Evolutionary conservation across 306 rosid genomes (phyloP).

Genomic region (Citrullus amarus): DNA sequence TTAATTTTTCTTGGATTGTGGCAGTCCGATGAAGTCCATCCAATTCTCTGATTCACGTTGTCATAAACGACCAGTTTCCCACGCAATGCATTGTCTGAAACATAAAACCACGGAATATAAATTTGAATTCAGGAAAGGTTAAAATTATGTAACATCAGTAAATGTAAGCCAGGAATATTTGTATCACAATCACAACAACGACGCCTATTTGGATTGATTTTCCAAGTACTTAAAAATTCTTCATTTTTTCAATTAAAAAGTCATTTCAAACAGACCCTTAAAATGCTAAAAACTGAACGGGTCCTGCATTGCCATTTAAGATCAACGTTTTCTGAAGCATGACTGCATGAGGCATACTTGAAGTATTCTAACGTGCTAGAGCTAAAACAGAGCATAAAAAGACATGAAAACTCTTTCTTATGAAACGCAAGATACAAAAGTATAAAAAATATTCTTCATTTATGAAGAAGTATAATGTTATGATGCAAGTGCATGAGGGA

Average conservation of each 20-base stretch:
- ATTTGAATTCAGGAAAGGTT: neutral
- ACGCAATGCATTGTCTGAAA: conserved; percentile 60
- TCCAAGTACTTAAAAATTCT: neutral
- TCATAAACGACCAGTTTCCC: conserved; percentile 65
- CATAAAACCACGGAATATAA: neutral
- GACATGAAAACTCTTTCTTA: neutral
- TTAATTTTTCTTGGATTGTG: conserved; percentile 31
- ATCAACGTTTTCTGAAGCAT: neutral
- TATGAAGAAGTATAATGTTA: neutral
- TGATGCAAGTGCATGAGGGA: neutral
- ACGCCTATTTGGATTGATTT: too few species aligned
- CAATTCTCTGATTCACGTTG: conserved; percentile 59
- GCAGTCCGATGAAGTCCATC: conserved; percentile 49
- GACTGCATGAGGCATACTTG: neutral
- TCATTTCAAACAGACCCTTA: neutral
- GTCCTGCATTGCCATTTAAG: neutral
- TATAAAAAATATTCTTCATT: neutral
- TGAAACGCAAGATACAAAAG: neutral
- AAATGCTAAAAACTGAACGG: neutral
- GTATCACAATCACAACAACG: neutral
- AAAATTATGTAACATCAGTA: neutral
- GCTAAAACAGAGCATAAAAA: neutral
- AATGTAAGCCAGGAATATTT: neutral
- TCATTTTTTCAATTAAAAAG: too few species aligned
- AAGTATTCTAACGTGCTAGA: neutral